These are phyloP conservation scores for Arthroderma sp. DNA, from an alignment of 2,329 filamentous ascomycete species.

Conservation along the genomic window DNA sequence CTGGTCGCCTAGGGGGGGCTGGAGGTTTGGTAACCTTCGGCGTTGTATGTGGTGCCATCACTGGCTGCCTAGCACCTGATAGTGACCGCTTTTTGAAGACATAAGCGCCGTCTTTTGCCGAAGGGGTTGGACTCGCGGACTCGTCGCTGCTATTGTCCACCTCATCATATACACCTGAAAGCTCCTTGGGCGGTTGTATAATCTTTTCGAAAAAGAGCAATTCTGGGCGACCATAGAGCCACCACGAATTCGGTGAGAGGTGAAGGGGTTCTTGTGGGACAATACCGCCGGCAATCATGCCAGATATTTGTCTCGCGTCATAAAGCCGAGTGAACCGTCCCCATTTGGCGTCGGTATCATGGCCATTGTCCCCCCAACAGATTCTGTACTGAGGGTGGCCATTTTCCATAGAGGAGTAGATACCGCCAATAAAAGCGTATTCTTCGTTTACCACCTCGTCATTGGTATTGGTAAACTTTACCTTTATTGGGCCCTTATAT, in stretches of 20 bases:
- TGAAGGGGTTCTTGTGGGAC: conserved; percentile 11
- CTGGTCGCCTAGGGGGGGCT: not conserved
- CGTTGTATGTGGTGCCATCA: not conserved
- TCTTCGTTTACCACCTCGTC: conserved; percentile 15
- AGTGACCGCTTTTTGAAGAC: not conserved
- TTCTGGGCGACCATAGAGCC: conserved; percentile 16
- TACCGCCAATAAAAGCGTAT: conserved; percentile 31
- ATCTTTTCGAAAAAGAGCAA: conserved; percentile 27
- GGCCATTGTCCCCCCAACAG: conserved; percentile 24
- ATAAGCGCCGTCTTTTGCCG: not conserved
- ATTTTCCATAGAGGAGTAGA: conserved; percentile 18
- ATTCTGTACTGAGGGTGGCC: conserved; percentile 16
- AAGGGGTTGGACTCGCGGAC: too few species aligned
- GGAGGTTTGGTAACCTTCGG: not conserved
- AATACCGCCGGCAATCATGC: conserved; percentile 22
- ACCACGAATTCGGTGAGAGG: conserved; percentile 20
- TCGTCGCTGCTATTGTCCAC: not conserved
- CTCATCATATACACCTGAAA: not conserved
- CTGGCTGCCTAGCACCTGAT: not conserved
- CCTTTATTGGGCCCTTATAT: conserved; percentile 18
- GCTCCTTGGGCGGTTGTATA: conserved; percentile 1
- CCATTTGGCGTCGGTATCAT: conserved; percentile 19
- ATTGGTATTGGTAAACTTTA: conserved; percentile 18
- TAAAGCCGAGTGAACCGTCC: conserved; percentile 21
- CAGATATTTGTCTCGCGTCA: conserved; percentile 20